phyloP scores from a whole-genome alignment of 768 basidiomycete genomes.

The Amanita thiersii region DNA sequence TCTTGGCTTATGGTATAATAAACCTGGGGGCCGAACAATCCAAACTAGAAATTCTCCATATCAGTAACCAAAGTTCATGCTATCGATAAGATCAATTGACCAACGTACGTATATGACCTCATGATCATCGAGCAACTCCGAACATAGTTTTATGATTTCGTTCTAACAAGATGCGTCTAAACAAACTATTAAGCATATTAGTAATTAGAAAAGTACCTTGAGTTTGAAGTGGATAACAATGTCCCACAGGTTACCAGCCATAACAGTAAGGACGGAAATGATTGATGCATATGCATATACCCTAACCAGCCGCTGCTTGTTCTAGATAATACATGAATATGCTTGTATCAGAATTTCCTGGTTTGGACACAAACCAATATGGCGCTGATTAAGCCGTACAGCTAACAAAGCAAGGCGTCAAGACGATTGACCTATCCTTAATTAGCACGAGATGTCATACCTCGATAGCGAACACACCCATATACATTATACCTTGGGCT shows the following conservation, averaged over 20 bases:
- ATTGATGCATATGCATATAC: conserved; percentile 47
- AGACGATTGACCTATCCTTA: background rate
- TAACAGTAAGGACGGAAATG: conserved; percentile 37
- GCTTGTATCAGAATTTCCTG: too few species aligned
- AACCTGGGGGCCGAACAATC: conserved; percentile 44
- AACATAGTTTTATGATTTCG: conserved; percentile 52
- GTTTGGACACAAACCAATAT: conserved; percentile 43
- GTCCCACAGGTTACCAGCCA: conserved; percentile 45
- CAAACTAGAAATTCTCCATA: conserved; percentile 30
- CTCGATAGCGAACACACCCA: conserved; percentile 41
- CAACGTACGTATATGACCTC: conserved; percentile 28
- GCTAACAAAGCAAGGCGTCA: conserved; percentile 14
- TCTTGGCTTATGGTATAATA: conserved; percentile 18
- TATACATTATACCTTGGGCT: conserved; percentile 52
- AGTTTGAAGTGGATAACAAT: conserved; percentile 57
- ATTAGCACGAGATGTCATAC: conserved; percentile 11
- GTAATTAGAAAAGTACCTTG: conserved; percentile 37
- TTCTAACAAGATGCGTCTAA: conserved; percentile 31
- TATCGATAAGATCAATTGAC: too few species aligned
- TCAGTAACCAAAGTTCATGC: conserved; percentile 7
- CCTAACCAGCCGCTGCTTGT: conserved; percentile 45
- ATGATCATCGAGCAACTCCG: conserved; percentile 24
- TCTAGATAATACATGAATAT: conserved; percentile 25
- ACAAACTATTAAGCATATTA: background rate
- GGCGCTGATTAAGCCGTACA: conserved; percentile 47